A percentile compares a stretch with the other conserved stretches of the same genome.
Evolutionary conservation across 169 alveolate species (phyloP).

Genomic region (Plasmodium falciparum): DNA sequence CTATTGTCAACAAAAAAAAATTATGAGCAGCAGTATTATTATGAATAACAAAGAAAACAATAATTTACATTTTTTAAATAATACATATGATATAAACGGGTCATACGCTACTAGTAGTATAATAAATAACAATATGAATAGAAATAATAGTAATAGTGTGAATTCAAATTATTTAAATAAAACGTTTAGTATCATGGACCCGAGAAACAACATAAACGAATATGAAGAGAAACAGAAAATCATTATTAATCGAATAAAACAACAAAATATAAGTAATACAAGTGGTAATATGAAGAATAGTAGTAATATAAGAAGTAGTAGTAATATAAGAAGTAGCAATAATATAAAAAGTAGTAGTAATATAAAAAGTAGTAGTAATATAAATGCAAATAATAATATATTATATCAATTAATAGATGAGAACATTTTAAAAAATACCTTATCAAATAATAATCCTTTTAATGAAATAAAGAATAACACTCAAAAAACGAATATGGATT

Average conservation of each 20-base stretch:
- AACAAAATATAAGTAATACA: neutral
- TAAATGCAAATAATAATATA: neutral
- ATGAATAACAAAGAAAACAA: neutral
- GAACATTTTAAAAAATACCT: neutral
- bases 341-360: neutral
- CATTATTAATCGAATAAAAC: neutral
- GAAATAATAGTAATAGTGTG: neutral
- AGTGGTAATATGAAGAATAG: neutral
- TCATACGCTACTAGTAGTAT: neutral
- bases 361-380: neutral
- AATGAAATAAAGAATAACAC: neutral
- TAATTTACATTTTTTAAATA: slow-evolving; percentile 16
- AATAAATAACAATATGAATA: neutral
- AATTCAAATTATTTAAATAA: slow-evolving; percentile 8
- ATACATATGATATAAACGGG: slow-evolving; percentile 10
- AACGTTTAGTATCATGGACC: neutral
- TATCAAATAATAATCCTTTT: neutral
- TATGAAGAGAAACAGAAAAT: slow-evolving; percentile 1
- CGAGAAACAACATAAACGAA: neutral
- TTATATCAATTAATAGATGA: neutral
- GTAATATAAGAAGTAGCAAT: neutral
- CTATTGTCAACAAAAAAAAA: neutral
- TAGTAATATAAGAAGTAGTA: neutral
- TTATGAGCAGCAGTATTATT: slow-evolving; percentile 5
- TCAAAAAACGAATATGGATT: neutral